Evolutionary conservation across 768 basidiomycete species (phyloP), one percentile per base, ranked within the genome.

Genomic region (Termitomyces sp.): DNA sequence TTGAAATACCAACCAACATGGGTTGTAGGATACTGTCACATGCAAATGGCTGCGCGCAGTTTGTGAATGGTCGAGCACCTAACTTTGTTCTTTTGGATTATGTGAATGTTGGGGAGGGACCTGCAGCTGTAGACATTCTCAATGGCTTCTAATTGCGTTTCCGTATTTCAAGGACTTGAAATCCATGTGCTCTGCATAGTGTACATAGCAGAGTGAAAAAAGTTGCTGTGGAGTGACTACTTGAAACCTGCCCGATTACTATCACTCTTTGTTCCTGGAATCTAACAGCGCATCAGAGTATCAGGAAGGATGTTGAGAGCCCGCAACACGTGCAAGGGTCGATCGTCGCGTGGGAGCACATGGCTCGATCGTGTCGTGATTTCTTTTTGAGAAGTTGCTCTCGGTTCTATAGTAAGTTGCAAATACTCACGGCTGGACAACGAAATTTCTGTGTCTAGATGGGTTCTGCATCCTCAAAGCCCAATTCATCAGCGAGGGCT

Each of bases 61-160:
- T 83, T 22, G 76, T 73, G 0, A 75, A 70, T 8, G 75, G 74
- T 16, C 73, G 76, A 28, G 74, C 76, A 18, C 82, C 82, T 0
- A 77, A 78, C 53, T 84, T 83, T 65, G 68, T 84, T 32, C 70
- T 84, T 22, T 70, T 83, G 22, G 83, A 83, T 66, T 85, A 68
- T 52, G 77, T 83, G 10, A 70, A 83, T 62, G 53, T 78, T 26
- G 83, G 82, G 3, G 58, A 78, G 14, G 80, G 70, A 1, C 67
- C 78, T 54, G 49, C 69, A 28, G 80, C 80, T 0, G 81, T 74
- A 0, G 69, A 77, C 52, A 61, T 62, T 53, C 65, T 83, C 32
- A 83, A 84, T 60, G 79, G 79, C 6, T 63, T 78, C 4, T 57
- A 42, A 57, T 2, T 26, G 26, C n/a, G n/a, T n/a, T n/a, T n/a